A percentile compares a stretch with the other conserved stretches of the same genome.
These are phyloP conservation scores for Ceratocystis cacaofunesta DNA, from an alignment of 2,329 filamentous ascomycete genomes.

Conservation along the genomic window DNA sequence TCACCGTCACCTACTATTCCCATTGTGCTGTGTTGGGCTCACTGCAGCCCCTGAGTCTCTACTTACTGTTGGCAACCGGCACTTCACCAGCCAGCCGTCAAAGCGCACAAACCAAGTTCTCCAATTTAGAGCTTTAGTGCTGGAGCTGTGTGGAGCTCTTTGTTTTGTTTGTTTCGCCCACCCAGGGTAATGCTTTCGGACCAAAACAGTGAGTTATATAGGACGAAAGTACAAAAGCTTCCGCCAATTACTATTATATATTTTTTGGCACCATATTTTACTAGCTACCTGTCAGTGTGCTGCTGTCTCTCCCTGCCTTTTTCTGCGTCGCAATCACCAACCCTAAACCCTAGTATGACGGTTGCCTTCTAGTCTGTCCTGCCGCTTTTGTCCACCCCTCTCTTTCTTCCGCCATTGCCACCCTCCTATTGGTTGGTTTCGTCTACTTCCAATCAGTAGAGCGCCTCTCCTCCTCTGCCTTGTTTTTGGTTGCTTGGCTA, in stretches of 20 bases:
- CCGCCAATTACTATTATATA: neutral
- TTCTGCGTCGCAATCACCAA: neutral
- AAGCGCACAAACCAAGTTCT: too few species aligned
- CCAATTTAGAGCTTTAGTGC: too few species aligned
- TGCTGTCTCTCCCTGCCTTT: neutral
- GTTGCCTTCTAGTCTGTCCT: neutral
- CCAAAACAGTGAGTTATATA: neutral
- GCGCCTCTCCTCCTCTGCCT: neutral
- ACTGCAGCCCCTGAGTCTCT: too few species aligned
- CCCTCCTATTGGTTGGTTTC: neutral
- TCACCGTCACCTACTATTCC: too few species aligned
- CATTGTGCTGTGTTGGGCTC: too few species aligned
- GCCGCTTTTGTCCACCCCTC: neutral
- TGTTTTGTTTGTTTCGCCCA: constrained; percentile 4
- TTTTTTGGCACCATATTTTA: neutral
- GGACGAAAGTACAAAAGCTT: neutral
- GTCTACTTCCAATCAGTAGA: neutral
- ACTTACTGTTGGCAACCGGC: too few species aligned
- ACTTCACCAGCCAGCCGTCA: too few species aligned
- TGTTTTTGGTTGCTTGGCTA: neutral
- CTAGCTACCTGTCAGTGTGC: too few species aligned
- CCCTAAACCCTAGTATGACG: too few species aligned
- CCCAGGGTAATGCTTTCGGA: neutral
- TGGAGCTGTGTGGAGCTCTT: neutral
- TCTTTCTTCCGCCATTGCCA: neutral